Base-by-base conservation (phyloP, 2,329 filamentous ascomycete genomes). In the Geosmithia putterillii region DNA sequence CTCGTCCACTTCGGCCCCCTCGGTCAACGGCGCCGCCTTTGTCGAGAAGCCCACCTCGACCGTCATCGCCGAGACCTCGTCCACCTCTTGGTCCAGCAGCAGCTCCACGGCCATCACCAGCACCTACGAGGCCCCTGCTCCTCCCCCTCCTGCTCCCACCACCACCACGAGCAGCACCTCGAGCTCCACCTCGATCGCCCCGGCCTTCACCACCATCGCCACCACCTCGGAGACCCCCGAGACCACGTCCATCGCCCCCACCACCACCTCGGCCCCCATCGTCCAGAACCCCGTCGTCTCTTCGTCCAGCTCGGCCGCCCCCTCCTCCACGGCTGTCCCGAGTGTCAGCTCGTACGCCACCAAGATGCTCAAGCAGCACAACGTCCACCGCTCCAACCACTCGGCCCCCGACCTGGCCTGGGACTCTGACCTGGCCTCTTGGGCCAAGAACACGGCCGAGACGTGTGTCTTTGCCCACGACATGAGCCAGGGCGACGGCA, bases 321-420 rank as follows among this genome's bases (percentile, higher is more conserved):
- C 38, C 38, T 19, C n/a, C 14, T 22, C 22, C 12, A 23, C 42
- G 14, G 19, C 52, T 25, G 45, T 8, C 21, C 38, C 21, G n/a
- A 43, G 19, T 10, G 43, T 45, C 10, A 45, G 45, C 37, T 50
- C 60, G 43, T 64, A 68, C 46, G 32, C 53, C 45, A 58, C 58
- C 44, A 57, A 63, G 14, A 71, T 72, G 41, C 54, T 90, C 41
- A 69, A 80, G 53, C 77, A 86, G 59, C 92, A 96, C 80, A 95
- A 95, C 67, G 55, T 82, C 43, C 86, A 92, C 66, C 89, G 92
- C 49, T 60, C 70, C 56, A 94, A 92, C 69, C 87, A 95, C 73
- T 82, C 81, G 17, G 79, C 78, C 32, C 56, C 63, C 19, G 72
- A 66, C 38, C 57, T 95, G 39, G 58, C 55, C 42, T 96, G 86